A percentile compares a stretch with the other conserved stretches of the same genome.
Evolutionary conservation across 192 early-diverging fungal genomes (phyloP).

Genomic region (Gorgonomyces haynaldii): DNA sequence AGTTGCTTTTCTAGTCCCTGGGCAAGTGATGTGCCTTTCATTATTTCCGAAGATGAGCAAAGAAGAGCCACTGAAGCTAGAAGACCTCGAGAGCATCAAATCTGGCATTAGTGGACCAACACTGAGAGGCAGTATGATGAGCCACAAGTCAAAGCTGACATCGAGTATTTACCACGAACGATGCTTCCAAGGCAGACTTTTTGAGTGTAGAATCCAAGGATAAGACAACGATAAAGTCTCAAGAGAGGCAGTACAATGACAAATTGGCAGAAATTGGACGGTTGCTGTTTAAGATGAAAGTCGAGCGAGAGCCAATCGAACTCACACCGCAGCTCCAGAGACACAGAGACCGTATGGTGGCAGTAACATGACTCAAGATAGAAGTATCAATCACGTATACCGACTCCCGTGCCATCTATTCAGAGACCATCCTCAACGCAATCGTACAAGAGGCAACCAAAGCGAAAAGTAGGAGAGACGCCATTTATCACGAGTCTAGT

Average conservation of each 20-base stretch:
- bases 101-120: too few species aligned
- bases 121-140: too few species aligned
- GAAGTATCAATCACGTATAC: neutral
- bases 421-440: neutral
- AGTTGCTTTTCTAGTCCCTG: neutral
- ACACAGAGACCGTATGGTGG: neutral
- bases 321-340: neutral
- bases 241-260: constrained; percentile 2
- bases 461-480: neutral
- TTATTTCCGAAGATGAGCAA: too few species aligned
- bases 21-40: too few species aligned
- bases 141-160: too few species aligned
- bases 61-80: too few species aligned
- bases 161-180: too few species aligned
- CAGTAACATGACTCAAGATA: neutral
- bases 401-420: neutral
- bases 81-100: too few species aligned
- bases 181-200: too few species aligned
- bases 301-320: constrained; percentile 1
- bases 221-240: too few species aligned
- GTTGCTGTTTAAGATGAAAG: neutral
- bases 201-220: too few species aligned
- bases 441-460: neutral
- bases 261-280: neutral
- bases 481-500: constrained; percentile 2